Conservation (phyloP, 2,329 filamentous ascomycete species). For the Rhytidhysteron rufulum region DNA sequence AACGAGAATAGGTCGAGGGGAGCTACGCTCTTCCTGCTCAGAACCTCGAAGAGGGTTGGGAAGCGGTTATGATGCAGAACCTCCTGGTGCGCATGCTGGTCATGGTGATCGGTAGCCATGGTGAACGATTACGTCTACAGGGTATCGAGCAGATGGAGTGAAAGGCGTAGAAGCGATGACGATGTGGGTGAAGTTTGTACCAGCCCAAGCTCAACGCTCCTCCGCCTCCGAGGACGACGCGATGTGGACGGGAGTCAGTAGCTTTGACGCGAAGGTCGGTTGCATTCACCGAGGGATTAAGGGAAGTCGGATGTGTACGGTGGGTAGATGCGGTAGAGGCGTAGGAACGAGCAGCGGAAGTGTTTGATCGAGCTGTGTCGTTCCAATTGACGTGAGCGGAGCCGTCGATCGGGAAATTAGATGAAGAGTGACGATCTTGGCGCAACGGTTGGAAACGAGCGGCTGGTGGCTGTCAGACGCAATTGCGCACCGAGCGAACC, state of each 20-base stretch:
- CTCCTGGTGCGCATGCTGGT: slow-evolving; percentile 10
- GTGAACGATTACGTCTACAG: slow-evolving; percentile 8
- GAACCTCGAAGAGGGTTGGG: slow-evolving; percentile 91
- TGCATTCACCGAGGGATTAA: neutral
- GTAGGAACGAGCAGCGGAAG: slow-evolving; percentile 5
- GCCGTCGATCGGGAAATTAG: slow-evolving; percentile 28
- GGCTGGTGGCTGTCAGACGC: slow-evolving; percentile 22
- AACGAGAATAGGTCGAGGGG: slow-evolving; percentile 97
- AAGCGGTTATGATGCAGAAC: slow-evolving; percentile 67
- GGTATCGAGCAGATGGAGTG: slow-evolving; percentile 2
- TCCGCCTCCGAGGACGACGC: neutral
- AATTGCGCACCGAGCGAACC: slow-evolving; percentile 2
- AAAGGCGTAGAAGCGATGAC: neutral
- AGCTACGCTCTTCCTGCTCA: slow-evolving; percentile 88
- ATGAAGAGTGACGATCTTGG: slow-evolving; percentile 30
- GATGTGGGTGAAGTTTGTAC: neutral
- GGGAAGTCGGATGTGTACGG: too few relatives aligned
- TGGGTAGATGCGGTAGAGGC: slow-evolving; percentile 2
- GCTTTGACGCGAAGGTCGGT: neutral
- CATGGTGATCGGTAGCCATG: slow-evolving; percentile 23
- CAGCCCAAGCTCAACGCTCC: neutral
- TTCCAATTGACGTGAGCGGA: slow-evolving; percentile 19
- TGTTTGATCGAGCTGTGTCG: slow-evolving; percentile 15
- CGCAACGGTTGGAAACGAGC: slow-evolving; percentile 22
- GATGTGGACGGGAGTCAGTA: neutral